Evolutionary conservation across 2,329 filamentous ascomycete species (phyloP).

Genomic region (Penicillium sp.): DNA sequence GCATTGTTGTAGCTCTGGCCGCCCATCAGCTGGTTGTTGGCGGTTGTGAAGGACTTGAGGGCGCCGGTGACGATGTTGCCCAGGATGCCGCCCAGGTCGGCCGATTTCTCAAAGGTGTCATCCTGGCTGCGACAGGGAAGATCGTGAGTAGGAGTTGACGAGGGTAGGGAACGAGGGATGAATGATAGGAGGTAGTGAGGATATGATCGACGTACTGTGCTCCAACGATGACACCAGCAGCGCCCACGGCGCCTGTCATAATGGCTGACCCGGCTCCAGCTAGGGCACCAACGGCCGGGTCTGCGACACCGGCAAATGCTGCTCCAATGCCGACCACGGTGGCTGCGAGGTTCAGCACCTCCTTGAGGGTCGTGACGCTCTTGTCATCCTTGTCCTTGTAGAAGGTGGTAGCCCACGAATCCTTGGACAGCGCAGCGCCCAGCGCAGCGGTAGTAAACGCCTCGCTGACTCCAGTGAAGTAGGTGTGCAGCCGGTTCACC

Average conservation of each 20-base stretch:
- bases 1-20: slow-evolving; percentile 6
- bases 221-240: too few relatives aligned
- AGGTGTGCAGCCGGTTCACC: slow-evolving; percentile 11
- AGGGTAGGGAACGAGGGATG: too few relatives aligned
- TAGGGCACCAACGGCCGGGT: too few relatives aligned
- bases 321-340: too few relatives aligned
- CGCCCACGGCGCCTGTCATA: too few relatives aligned
- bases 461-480: slow-evolving; percentile 11
- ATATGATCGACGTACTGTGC: too few relatives aligned
- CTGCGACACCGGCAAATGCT: too few relatives aligned
- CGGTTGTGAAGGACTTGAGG: slow-evolving; percentile 15
- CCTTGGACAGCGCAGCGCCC: slow-evolving; percentile 11
- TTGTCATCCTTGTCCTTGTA: slow-evolving; percentile 14
- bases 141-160: too few relatives aligned
- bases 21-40: slow-evolving; percentile 15
- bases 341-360: too few relatives aligned
- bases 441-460: slow-evolving; percentile 11
- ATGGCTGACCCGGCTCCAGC: too few relatives aligned
- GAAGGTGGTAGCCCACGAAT: slow-evolving; percentile 12
- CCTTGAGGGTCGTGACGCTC: slow-evolving; percentile 7
- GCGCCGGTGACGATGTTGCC: slow-evolving; percentile 10
- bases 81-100: slow-evolving; percentile 15
- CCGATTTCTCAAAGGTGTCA: slow-evolving; percentile 15
- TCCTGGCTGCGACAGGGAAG: slow-evolving; percentile 5
- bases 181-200: too few relatives aligned